Evolutionary conservation across 768 basidiomycete species (phyloP).

Genomic region (Mycena rebaudengoi): DNA sequence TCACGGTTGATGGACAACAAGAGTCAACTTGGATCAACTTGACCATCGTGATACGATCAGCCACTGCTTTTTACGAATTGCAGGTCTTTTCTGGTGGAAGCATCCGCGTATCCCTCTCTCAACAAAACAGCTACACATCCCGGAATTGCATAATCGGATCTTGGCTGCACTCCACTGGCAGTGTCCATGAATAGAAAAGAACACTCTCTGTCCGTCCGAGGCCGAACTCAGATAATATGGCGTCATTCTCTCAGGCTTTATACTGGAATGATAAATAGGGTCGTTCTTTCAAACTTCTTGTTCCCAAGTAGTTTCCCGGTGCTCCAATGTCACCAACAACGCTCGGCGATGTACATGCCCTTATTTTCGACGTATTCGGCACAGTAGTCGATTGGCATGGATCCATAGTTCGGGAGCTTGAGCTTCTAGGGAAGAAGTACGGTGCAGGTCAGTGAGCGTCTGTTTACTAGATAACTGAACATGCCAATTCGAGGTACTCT

Average conservation of each 20-base stretch:
- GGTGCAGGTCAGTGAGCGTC: conserved; percentile 33
- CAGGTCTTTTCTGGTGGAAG: too few relatives aligned
- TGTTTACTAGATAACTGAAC: not conserved
- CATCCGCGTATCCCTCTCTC: too few relatives aligned
- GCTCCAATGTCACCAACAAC: not conserved
- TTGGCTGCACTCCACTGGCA: too few relatives aligned
- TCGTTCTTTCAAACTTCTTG: not conserved
- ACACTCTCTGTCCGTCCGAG: not conserved
- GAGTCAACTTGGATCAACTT: too few relatives aligned
- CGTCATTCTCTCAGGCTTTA: too few relatives aligned
- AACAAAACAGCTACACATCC: too few relatives aligned
- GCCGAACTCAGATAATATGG: not conserved
- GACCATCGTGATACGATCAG: too few relatives aligned
- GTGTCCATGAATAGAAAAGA: too few relatives aligned
- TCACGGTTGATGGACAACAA: not conserved
- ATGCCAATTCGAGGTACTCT: not conserved
- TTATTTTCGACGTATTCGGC: conserved; percentile 60
- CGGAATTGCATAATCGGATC: too few relatives aligned
- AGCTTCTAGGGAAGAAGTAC: conserved; percentile 37
- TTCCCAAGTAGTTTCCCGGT: not conserved
- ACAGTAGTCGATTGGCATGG: conserved; percentile 58
- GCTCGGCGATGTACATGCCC: conserved; percentile 44
- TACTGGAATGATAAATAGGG: not conserved
- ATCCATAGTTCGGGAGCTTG: conserved; percentile 41
- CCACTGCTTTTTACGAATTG: too few relatives aligned